A percentile compares a stretch with the other conserved stretches of the same genome.
Conservation (phyloP, 73 alveolate species). For the Tetrahymena thermophila region DNA sequence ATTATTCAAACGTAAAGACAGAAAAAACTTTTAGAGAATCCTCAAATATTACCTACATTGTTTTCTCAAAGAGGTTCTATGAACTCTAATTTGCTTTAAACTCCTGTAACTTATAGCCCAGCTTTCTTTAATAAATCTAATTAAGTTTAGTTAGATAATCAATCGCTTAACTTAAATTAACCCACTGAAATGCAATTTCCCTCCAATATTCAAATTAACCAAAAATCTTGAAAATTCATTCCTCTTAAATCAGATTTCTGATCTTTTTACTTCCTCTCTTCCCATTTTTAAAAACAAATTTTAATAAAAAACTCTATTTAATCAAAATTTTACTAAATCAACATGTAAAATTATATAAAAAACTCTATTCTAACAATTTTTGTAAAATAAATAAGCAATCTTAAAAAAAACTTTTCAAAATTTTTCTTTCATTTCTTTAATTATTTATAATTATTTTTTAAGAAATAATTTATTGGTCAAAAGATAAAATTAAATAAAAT, state of each 20-base stretch:
- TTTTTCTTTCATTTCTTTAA: too few species aligned
- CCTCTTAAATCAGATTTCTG: background rate
- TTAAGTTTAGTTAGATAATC: background rate
- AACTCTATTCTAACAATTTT: too few species aligned
- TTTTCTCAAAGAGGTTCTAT: background rate
- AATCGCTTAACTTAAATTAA: background rate
- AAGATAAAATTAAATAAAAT: too few species aligned
- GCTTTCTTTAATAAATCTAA: background rate
- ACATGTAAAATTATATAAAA: too few species aligned
- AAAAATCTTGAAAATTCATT: background rate
- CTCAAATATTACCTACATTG: background rate
- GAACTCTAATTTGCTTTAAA: background rate
- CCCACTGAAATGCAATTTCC: background rate
- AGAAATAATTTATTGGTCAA: too few species aligned
- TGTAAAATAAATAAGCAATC: too few species aligned
- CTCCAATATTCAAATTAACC: background rate
- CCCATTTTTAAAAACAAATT: background rate
- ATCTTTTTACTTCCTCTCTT: background rate
- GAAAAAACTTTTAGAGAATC: background rate
- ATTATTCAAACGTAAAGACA: background rate
- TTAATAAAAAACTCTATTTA: too few species aligned
- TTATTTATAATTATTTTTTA: too few species aligned
- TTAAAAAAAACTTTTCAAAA: too few species aligned
- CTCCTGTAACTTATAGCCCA: background rate
- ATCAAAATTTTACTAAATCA: too few species aligned